A percentile compares a stretch with the other conserved stretches of the same genome.
Conservation (phyloP, 1,139 yeast genomes). For the Candida sp. region DNA sequence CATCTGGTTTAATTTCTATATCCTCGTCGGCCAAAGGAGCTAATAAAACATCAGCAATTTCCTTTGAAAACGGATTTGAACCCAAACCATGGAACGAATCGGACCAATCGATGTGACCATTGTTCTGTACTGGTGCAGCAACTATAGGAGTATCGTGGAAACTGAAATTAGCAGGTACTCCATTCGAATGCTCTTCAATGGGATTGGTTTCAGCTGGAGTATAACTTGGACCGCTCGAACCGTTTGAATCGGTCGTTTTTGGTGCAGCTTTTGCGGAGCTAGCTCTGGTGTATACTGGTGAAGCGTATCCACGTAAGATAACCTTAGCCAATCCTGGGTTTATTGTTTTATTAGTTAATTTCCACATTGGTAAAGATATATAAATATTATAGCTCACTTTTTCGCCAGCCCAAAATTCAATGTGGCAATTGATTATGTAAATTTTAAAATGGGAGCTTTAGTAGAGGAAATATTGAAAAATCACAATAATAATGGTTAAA, state of each 20-base stretch:
- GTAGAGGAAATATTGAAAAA: no score
- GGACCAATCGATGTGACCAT: constrained; percentile 55
- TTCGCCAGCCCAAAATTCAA: background rate
- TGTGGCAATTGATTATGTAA: background rate
- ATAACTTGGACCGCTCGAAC: background rate
- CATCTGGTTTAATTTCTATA: constrained; percentile 95
- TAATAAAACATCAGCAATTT: constrained; percentile 55
- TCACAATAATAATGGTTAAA: no score
- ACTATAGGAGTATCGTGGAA: constrained; percentile 1
- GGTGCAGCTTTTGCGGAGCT: background rate
- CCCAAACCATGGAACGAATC: constrained; percentile 84
- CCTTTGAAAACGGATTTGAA: constrained; percentile 62
- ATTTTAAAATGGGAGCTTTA: background rate
- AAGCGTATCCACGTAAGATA: constrained; percentile 1
- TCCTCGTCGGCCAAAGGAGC: constrained; percentile 64
- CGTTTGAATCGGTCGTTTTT: background rate
- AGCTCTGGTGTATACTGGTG: constrained; percentile 1
- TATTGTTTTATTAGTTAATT: constrained; percentile 1
- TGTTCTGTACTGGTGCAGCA: background rate
- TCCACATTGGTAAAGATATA: constrained; percentile 1
- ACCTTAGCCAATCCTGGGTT: constrained; percentile 2
- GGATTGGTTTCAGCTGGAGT: background rate
- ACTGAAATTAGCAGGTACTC: background rate
- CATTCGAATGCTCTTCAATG: background rate
- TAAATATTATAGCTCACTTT: background rate